Conservation (phyloP, 2,329 filamentous ascomycete species). For the Fusarium citri region DNA sequence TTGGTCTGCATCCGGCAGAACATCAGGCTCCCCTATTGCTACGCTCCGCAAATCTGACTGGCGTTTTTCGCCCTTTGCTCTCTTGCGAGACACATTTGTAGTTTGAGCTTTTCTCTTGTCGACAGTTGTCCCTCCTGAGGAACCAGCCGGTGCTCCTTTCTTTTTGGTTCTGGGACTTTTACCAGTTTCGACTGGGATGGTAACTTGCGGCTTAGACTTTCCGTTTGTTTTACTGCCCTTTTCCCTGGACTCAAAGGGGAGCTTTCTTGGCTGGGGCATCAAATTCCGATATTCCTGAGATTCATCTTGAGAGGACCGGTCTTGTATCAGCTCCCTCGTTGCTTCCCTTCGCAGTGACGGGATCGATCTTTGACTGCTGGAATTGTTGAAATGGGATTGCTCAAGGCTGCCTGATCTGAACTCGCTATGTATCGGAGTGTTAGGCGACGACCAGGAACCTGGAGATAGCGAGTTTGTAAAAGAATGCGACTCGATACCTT, state of each 20-base stretch:
- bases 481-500: neutral
- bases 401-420: neutral
- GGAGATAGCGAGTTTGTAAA: neutral
- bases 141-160: too few species aligned
- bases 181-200: neutral
- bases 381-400: neutral
- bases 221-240: neutral
- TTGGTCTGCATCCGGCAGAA: neutral
- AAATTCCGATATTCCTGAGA: slow-evolving; percentile 42
- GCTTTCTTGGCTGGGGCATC: slow-evolving; percentile 49
- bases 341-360: neutral
- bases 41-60: neutral
- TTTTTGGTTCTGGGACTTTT: neutral
- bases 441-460: neutral
- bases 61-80: neutral
- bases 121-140: neutral
- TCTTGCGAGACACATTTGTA: neutral
- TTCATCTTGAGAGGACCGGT: neutral
- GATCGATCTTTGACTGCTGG: neutral
- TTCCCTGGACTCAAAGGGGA: slow-evolving; percentile 43
- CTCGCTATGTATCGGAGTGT: neutral
- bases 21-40: neutral
- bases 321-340: neutral
- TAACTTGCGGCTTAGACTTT: neutral
- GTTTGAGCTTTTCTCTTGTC: neutral